A percentile compares a stretch with the other conserved stretches of the same genome.
Conservation (phyloP, 2,329 filamentous ascomycete genomes). For the Aspergillus hortae region DNA sequence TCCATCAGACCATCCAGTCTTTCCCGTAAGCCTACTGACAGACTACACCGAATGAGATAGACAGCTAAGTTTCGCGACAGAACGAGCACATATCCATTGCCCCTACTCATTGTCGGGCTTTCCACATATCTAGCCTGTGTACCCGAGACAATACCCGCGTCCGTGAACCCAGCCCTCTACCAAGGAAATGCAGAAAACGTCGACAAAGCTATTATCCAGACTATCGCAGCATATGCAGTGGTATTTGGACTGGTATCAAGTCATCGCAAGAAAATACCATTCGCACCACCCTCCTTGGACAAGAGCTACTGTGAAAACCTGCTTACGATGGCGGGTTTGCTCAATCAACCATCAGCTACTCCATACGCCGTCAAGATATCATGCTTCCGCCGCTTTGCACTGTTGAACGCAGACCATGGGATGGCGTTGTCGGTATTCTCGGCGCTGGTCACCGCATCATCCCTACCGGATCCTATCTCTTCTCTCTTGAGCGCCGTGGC, state of each 20-base stretch:
- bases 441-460: slow-evolving; percentile 55
- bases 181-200: slow-evolving; percentile 15
- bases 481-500: slow-evolving; percentile 52
- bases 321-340: slow-evolving; percentile 52
- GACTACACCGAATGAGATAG: background rate
- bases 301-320: slow-evolving; percentile 56
- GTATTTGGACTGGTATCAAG: slow-evolving; percentile 23
- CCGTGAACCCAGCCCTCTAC: slow-evolving; percentile 19
- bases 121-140: slow-evolving; percentile 23
- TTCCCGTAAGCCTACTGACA: slow-evolving; percentile 20
- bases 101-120: slow-evolving; percentile 28
- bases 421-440: slow-evolving; percentile 58
- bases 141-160: slow-evolving; percentile 20
- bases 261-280: slow-evolving; percentile 21
- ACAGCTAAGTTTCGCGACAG: slow-evolving; percentile 6
- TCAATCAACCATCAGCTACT: slow-evolving; percentile 46
- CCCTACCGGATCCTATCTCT: slow-evolving; percentile 53
- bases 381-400: slow-evolving; percentile 52
- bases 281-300: slow-evolving; percentile 27
- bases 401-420: slow-evolving; percentile 58
- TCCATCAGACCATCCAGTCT: slow-evolving; percentile 18
- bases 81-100: slow-evolving; percentile 17
- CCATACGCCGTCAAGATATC: slow-evolving; percentile 47
- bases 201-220: slow-evolving; percentile 23
- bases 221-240: slow-evolving; percentile 23